These are phyloP conservation scores for Eutypella sp. DNA, from an alignment of 2,329 filamentous ascomycete genomes.

Conservation along the genomic window DNA sequence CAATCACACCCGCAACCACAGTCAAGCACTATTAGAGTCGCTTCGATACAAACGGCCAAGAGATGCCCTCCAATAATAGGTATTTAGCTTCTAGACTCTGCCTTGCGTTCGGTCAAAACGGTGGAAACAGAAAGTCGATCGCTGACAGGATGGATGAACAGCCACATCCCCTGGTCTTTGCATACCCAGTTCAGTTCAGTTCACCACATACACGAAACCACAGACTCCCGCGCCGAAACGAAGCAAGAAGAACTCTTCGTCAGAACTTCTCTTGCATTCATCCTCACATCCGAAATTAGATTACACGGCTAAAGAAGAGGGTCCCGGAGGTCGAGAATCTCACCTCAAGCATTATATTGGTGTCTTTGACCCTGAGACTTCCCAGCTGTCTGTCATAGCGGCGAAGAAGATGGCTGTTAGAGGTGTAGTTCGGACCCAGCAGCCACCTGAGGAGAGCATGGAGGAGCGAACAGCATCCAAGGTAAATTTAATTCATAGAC, in stretches of 20 bases:
- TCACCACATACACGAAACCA: constrained; percentile 44
- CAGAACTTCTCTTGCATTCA: constrained; percentile 55
- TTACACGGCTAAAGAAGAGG: constrained; percentile 54
- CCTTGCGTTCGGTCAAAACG: constrained; percentile 10
- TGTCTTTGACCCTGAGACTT: constrained; percentile 56
- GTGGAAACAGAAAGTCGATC: not conserved
- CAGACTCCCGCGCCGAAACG: constrained; percentile 32
- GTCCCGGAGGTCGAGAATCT: constrained; percentile 32
- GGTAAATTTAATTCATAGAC: constrained; percentile 21
- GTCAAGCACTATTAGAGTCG: constrained; percentile 36
- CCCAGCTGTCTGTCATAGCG: constrained; percentile 55
- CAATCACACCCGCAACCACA: too few species aligned
- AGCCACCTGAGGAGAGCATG: constrained; percentile 43
- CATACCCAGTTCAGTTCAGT: constrained; percentile 33
- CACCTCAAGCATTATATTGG: constrained; percentile 60
- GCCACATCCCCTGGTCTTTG: constrained; percentile 38
- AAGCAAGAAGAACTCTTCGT: constrained; percentile 33
- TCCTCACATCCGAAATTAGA: constrained; percentile 52
- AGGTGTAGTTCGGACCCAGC: constrained; percentile 51
- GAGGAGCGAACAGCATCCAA: constrained; percentile 30
- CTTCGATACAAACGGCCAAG: constrained; percentile 40
- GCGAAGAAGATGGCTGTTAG: constrained; percentile 61
- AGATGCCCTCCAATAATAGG: constrained; percentile 50
- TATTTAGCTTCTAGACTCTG: constrained; percentile 25
- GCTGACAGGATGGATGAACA: constrained; percentile 16